Conservation (phyloP, 2,329 filamentous ascomycete species). For the Akanthomyces dipterigenus region DNA sequence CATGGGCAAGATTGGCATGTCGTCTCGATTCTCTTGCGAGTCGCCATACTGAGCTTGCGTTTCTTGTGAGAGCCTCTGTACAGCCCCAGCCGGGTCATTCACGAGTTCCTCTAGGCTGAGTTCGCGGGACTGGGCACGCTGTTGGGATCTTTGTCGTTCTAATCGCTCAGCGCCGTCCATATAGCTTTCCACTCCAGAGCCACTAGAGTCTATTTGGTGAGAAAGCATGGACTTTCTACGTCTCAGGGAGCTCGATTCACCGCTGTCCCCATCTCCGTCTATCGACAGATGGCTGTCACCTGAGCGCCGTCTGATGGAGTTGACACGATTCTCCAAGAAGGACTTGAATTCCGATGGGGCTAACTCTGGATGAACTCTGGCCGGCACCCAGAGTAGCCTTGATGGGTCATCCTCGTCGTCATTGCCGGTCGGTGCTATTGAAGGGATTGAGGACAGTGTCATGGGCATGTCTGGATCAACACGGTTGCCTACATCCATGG, state of each 20-base stretch:
- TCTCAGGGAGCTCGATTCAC: conserved; percentile 56
- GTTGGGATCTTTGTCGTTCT: conserved; percentile 63
- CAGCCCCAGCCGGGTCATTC: conserved; percentile 66
- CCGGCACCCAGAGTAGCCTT: conserved; percentile 90
- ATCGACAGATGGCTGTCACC: conserved; percentile 60
- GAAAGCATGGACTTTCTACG: conserved; percentile 96
- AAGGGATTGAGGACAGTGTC: conserved; percentile 61
- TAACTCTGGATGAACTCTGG: conserved; percentile 86
- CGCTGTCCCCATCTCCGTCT: conserved; percentile 44
- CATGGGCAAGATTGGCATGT: conserved; percentile 79
- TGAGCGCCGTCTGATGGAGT: conserved; percentile 80
- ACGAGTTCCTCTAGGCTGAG: conserved; percentile 76
- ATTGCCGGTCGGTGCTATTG: conserved; percentile 62
- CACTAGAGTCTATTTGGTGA: conserved; percentile 68
- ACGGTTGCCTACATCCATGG: conserved; percentile 79
- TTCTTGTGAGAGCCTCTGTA: conserved; percentile 60
- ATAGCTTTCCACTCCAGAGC: conserved; percentile 55
- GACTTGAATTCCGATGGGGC: conserved; percentile 95
- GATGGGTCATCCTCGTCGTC: conserved; percentile 85
- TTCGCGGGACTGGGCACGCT: conserved; percentile 47
- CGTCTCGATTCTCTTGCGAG: conserved; percentile 47
- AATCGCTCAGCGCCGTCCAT: conserved; percentile 77
- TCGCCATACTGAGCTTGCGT: conserved; percentile 38
- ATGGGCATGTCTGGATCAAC: conserved; percentile 68
- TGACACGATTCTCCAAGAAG: conserved; percentile 88